Evolutionary conservation across 306 rosid genomes (phyloP).

Genomic region (Inga laurina): DNA sequence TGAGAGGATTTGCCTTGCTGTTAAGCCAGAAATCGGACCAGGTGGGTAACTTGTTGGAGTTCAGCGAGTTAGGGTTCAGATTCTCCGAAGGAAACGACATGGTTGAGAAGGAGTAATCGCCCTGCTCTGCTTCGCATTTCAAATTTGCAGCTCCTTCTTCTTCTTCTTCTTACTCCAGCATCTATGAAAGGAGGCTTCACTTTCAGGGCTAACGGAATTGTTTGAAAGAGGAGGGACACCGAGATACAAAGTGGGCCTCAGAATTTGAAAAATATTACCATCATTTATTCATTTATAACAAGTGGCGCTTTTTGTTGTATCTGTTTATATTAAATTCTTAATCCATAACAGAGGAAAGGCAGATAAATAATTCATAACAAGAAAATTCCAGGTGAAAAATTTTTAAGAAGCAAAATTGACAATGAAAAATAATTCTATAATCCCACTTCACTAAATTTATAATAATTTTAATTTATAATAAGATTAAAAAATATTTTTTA

Average conservation of each 20-base stretch:
- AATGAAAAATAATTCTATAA: not conserved
- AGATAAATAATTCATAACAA: no score
- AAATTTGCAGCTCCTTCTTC: not conserved
- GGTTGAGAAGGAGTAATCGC: slow-evolving; percentile 17
- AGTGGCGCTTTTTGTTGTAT: slow-evolving; percentile 6
- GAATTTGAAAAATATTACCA: slow-evolving; percentile 35
- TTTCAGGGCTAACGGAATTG: slow-evolving; percentile 34
- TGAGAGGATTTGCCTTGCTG: slow-evolving; percentile 50
- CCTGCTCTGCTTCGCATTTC: not conserved
- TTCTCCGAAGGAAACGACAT: slow-evolving; percentile 54
- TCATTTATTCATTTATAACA: not conserved
- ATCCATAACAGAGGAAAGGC: not conserved
- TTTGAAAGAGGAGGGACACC: not conserved
- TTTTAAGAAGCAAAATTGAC: not conserved
- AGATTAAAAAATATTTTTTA: not conserved
- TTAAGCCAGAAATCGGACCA: slow-evolving; percentile 81
- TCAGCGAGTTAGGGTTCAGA: slow-evolving; percentile 35
- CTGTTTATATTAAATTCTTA: not conserved
- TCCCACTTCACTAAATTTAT: no score
- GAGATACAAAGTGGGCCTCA: not conserved
- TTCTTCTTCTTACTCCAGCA: not conserved
- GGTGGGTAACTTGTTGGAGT: slow-evolving; percentile 33
- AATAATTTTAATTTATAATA: no score
- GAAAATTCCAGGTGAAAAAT: not conserved
- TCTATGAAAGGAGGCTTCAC: not conserved